Percentiles rank a stretch among this genome's conserved stretches.
Evolutionary conservation across 1,139 yeast species (phyloP).

Genomic region (Candida sojae): DNA sequence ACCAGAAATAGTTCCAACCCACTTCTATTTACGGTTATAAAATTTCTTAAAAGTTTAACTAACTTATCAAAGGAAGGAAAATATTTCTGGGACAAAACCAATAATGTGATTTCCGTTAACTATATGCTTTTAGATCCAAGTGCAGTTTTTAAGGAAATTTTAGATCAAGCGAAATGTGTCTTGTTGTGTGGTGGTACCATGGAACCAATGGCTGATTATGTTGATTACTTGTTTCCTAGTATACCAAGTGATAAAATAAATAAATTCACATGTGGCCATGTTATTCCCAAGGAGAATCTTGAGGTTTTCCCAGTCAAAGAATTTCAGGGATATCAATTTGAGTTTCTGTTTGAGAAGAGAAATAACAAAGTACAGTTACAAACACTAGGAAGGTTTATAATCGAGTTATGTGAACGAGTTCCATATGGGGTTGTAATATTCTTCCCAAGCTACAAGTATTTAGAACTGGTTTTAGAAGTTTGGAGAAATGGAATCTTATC

Average conservation of each 20-base stretch:
- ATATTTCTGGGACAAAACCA: conserved; percentile 60
- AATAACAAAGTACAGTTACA: conserved; percentile 45
- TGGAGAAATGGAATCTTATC: conserved; percentile 51
- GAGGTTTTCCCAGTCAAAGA: conserved; percentile 54
- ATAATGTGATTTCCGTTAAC: conserved; percentile 40
- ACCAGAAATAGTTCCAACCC: conserved; percentile 44
- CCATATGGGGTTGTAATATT: conserved; percentile 82
- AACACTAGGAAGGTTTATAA: conserved; percentile 54
- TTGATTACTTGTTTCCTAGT: conserved; percentile 66
- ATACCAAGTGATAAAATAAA: conserved; percentile 40
- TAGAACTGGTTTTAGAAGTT: conserved; percentile 45
- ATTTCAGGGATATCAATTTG: conserved; percentile 36
- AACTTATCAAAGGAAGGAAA: conserved; percentile 84
- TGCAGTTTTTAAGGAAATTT: conserved; percentile 63
- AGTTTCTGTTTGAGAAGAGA: conserved; percentile 72
- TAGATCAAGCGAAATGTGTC: conserved; percentile 68
- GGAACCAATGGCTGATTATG: conserved; percentile 83
- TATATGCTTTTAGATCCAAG: conserved; percentile 86
- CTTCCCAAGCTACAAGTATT: conserved; percentile 81
- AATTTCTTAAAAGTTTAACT: conserved; percentile 64
- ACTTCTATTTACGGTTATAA: conserved; percentile 62
- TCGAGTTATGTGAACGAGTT: conserved; percentile 42
- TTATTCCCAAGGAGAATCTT: conserved; percentile 72
- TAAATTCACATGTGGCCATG: conserved; percentile 78
- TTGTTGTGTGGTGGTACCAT: conserved; percentile 94